Evolutionary conservation across 1,284 basidiomycete genomes (phyloP).

Genomic region (Quambalaria eucalypti): DNA sequence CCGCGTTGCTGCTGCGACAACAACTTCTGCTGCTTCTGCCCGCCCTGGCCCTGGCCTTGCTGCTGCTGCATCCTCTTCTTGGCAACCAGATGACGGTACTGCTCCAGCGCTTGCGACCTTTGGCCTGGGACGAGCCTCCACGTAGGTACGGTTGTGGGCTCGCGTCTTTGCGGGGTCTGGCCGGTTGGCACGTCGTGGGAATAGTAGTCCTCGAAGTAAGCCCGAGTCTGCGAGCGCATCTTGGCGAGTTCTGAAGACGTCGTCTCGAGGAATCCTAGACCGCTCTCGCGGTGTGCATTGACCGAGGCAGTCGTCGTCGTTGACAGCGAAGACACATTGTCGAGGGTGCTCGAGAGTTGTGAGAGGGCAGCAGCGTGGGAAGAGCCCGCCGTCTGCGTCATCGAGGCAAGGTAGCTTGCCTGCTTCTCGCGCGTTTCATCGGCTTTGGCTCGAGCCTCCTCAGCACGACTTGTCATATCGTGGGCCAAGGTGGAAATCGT

Average conservation of each 20-base stretch:
- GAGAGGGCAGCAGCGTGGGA: background rate
- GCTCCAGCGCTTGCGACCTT: constrained; percentile 20
- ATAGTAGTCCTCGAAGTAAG: constrained; percentile 9
- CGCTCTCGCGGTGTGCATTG: background rate
- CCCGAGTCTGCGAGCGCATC: background rate
- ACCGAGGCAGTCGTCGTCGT: background rate
- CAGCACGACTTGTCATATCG: background rate
- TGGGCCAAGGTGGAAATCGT: background rate
- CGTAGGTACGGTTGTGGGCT: constrained; percentile 5
- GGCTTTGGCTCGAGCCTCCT: background rate
- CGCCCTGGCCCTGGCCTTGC: no score
- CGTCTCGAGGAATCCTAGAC: background rate
- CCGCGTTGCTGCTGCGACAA: background rate
- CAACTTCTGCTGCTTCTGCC: no score
- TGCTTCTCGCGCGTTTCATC: background rate
- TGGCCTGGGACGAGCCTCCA: constrained; percentile 25
- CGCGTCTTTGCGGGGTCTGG: constrained; percentile 28
- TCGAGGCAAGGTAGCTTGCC: background rate
- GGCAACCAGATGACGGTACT: constrained; percentile 10
- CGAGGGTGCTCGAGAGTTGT: background rate
- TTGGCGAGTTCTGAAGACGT: background rate
- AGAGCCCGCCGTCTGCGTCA: background rate
- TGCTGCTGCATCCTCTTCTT: constrained; percentile 1
- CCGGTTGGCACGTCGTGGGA: constrained; percentile 21
- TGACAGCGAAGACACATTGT: background rate